Evolutionary conservation across 2,329 filamentous ascomycete species (phyloP).

Genomic region (Monascus ruber): DNA sequence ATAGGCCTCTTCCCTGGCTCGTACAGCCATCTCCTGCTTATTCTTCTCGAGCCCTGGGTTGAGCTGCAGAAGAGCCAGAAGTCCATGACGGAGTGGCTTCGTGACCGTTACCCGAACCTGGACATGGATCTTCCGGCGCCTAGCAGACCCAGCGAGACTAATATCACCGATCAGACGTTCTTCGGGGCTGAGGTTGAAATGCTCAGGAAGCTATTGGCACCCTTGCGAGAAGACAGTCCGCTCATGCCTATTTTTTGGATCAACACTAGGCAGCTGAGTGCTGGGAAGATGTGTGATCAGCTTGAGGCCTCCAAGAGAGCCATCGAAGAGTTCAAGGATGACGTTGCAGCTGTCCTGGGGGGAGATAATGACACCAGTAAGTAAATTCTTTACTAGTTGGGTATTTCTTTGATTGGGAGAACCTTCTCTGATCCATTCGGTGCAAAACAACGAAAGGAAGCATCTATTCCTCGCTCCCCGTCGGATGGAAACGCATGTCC

Average conservation of each 20-base stretch:
- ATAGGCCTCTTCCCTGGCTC: conserved; percentile 10
- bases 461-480: conserved; percentile 5
- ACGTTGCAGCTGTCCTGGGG: conserved; percentile 6
- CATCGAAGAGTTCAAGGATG: conserved; percentile 12
- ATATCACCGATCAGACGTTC: conserved; percentile 7
- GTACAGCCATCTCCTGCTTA: conserved; percentile 13
- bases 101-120: conserved; percentile 25
- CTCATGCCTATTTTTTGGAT: conserved; percentile 9
- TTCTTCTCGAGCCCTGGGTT: conserved; percentile 32
- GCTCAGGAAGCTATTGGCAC: conserved; percentile 11
- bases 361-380: conserved; percentile 1
- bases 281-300: conserved; percentile 5
- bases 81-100: conserved; percentile 53
- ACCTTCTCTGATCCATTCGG: too few species aligned
- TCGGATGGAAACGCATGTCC: conserved; percentile 4
- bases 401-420: too few species aligned
- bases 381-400: too few species aligned
- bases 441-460: conserved; percentile 4
- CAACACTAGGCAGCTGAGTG: conserved; percentile 4
- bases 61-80: conserved; percentile 54
- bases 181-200: conserved; percentile 12
- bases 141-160: conserved; percentile 1
- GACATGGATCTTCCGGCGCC: background rate
- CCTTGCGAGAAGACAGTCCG: conserved; percentile 8
- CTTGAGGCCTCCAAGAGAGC: conserved; percentile 10